Evolutionary conservation across 306 rosid genomes (phyloP).

Genomic region (Fragaria nilgerrensis): DNA sequence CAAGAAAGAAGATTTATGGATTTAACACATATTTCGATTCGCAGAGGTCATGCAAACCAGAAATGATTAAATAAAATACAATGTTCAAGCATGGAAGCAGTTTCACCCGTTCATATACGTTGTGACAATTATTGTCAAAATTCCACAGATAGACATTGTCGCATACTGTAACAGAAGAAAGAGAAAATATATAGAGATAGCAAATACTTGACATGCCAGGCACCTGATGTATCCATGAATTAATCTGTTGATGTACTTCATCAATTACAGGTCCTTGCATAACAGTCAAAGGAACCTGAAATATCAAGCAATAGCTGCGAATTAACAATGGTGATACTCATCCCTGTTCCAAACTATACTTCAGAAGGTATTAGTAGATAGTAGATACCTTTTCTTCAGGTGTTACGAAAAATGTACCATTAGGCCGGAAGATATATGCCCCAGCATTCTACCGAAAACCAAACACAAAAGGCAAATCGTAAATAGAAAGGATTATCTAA

Average conservation of each 20-base stretch:
- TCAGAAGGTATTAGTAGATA: conserved; percentile 1
- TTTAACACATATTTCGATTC: neutral
- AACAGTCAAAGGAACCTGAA: conserved; percentile 45
- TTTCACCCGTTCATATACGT: neutral
- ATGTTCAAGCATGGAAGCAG: neutral
- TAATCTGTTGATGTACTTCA: conserved; percentile 57
- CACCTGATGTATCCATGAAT: conserved; percentile 57
- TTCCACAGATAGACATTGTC: conserved; percentile 14
- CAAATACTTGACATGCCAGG: conserved; percentile 16
- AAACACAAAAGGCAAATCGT: neutral
- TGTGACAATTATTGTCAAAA: neutral
- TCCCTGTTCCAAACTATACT: neutral
- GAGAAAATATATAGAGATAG: conserved; percentile 17
- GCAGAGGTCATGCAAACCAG: neutral
- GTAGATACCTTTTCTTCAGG: conserved; percentile 40
- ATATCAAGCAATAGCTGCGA: conserved; percentile 12
- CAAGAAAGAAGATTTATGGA: neutral
- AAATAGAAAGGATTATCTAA: neutral
- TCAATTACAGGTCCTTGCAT: conserved; percentile 46
- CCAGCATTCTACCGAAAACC: conserved; percentile 41
- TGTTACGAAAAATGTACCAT: conserved; percentile 43
- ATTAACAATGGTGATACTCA: neutral
- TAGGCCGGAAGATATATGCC: conserved; percentile 60
- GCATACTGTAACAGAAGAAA: conserved; percentile 19
- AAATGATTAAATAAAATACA: neutral